Base-by-base conservation (phyloP, 2,329 filamentous ascomycete genomes). In the Pyrenophora seminiperda region DNA sequence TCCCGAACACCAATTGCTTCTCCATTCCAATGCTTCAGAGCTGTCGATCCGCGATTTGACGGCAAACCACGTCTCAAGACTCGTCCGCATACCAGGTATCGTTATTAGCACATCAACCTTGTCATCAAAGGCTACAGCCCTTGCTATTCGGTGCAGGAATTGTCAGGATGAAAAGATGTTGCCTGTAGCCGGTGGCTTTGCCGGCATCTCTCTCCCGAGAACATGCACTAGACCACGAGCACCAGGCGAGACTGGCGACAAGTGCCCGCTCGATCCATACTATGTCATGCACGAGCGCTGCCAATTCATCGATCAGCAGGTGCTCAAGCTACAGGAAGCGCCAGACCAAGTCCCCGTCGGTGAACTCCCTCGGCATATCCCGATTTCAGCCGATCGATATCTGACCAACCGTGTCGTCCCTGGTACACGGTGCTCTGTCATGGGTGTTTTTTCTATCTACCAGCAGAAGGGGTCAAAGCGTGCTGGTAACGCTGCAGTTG, bases 401-500 rank as follows among this genome's bases (percentile, higher is more conserved):
- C 79, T 99, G 38, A 94, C 93, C 9, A 99, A 99, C 71, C 85
- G 91, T 42, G 94, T 99, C 3, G 92, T 99, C 3, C 94, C 94
- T 5, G 94, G 94, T 22, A 95, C 93, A 41, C 83, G 93, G 71
- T 99, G 94, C 73, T 96, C 91, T 2, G 83, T 99, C 14, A 97
- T 94, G 84, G 94, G 94, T 15, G 91, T 99, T 27, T 99, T 97
- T 77, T 97, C 93, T 22, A 97, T 97, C 67, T 99, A 97, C 74
- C 91, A 97, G 73, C 89, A 88, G 63, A 97, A 97, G 74, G 89
- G 87, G 32, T 88, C 84, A 33, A 95, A 92, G 73, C 89, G 87
- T 62, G 83, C 81, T 14, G 84, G 82, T 2, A 87, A 86, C 43
- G 88, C 88, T 2, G 94, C 94, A 1, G 92, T 97, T 3, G 94